Percentiles rank a stretch among this genome's conserved stretches.
phyloP scores from a whole-genome alignment of 192 early-diverging fungal species.

The Dissophora ornata region DNA sequence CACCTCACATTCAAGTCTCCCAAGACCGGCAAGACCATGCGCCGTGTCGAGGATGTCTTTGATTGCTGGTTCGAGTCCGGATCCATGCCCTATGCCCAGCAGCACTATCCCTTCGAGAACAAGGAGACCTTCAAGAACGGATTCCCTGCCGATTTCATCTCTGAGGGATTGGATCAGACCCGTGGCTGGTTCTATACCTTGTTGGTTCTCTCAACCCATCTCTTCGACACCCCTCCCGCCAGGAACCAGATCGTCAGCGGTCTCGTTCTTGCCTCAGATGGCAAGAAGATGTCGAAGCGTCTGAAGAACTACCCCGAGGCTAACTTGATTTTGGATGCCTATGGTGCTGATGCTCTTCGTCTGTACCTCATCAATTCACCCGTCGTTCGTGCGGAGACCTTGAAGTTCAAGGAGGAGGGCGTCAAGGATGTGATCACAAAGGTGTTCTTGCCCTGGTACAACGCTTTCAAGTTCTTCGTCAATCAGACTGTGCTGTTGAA shows the following conservation, averaged over 20 bases:
- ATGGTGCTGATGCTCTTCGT: constrained; percentile 95
- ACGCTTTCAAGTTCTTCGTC: constrained; percentile 96
- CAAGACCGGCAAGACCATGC: constrained; percentile 84
- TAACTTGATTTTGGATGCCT: constrained; percentile 79
- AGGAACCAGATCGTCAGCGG: constrained; percentile 99
- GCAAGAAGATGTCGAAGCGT: constrained; percentile 99
- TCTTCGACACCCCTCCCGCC: constrained; percentile 94
- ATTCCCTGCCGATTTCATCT: constrained; percentile 99
- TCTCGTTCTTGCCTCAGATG: constrained; percentile 93
- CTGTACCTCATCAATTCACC: constrained; percentile 98
- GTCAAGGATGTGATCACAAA: constrained; percentile 95
- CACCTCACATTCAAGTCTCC: constrained; percentile 96
- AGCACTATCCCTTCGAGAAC: constrained; percentile 99
- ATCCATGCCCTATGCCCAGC: constrained; percentile 99
- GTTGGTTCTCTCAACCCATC: constrained; percentile 94
- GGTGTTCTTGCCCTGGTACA: constrained; percentile 99
- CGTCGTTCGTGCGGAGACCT: constrained; percentile 94
- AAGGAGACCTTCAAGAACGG: constrained; percentile 82
- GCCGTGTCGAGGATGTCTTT: constrained; percentile 95
- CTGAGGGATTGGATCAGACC: constrained; percentile 99
- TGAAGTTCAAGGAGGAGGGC: constrained; percentile 97
- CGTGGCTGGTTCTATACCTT: constrained; percentile 99
- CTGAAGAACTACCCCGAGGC: constrained; percentile 99
- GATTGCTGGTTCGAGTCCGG: constrained; percentile 99
- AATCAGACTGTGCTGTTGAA: constrained; percentile 90